phyloP scores from a whole-genome alignment of 2,329 filamentous ascomycete species.

The Pseudofabraea citricarpa region DNA sequence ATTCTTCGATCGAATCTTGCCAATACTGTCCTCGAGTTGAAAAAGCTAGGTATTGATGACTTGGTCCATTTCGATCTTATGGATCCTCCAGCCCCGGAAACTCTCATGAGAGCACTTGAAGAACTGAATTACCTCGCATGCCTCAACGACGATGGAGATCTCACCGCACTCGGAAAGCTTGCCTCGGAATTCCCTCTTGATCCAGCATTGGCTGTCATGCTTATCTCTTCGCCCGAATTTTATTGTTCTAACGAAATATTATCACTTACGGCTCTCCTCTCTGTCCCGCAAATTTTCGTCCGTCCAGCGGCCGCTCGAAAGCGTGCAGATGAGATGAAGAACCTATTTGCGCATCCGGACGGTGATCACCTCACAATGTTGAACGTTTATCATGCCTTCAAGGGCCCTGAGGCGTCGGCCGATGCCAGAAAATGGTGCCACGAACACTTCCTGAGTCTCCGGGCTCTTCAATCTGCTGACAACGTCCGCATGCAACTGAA shows the following conservation, averaged over 20 bases:
- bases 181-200: conserved; percentile 96
- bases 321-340: conserved; percentile 96
- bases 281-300: conserved; percentile 90
- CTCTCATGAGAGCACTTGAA: conserved; percentile 94
- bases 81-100: conserved; percentile 97
- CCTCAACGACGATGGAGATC: conserved; percentile 90
- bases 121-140: conserved; percentile 97
- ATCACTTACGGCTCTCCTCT: conserved; percentile 88
- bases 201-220: conserved; percentile 91
- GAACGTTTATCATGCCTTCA: conserved; percentile 98
- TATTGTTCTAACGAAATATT: conserved; percentile 98
- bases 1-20: conserved; percentile 91
- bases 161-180: conserved; percentile 78
- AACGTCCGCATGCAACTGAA: conserved; percentile 89
- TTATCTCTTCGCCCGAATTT: conserved; percentile 95
- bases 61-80: conserved; percentile 98
- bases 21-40: conserved; percentile 91
- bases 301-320: conserved; percentile 82
- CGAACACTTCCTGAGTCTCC: conserved; percentile 88
- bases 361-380: conserved; percentile 95
- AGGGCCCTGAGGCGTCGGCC: conserved; percentile 61
- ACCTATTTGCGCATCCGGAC: conserved; percentile 84
- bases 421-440: conserved; percentile 92
- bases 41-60: conserved; percentile 94
- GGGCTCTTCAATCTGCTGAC: conserved; percentile 86